Conservation (phyloP, 2,329 filamentous ascomycete genomes). For the Trichothecium roseum region DNA sequence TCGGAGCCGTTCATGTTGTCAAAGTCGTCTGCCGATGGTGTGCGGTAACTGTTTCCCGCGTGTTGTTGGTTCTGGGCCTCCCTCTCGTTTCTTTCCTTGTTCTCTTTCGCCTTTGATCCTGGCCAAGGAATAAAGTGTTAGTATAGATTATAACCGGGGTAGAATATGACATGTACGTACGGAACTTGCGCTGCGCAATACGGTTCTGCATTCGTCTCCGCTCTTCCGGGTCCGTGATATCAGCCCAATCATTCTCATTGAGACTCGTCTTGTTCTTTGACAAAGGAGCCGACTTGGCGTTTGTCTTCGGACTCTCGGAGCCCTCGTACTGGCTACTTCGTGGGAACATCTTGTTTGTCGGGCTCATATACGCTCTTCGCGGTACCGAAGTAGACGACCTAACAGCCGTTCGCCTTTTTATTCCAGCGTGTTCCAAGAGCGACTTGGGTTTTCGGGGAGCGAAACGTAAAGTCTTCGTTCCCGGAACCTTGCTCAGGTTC, state of each 20-base stretch:
- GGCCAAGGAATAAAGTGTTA: constrained; percentile 5
- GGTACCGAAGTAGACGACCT: no score
- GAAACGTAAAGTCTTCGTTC: no score
- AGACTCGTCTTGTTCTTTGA: constrained; percentile 30
- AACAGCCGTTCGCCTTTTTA: no score
- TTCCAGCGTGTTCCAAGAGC: no score
- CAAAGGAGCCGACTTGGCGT: constrained; percentile 12
- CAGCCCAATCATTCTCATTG: constrained; percentile 55
- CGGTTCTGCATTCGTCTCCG: constrained; percentile 67
- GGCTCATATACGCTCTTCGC: no score
- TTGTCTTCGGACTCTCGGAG: constrained; percentile 15
- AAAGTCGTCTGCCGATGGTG: constrained; percentile 48
- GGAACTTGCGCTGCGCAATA: constrained; percentile 65
- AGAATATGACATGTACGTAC: constrained; percentile 33
- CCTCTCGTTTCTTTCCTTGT: constrained; percentile 54
- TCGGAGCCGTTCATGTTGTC: constrained; percentile 34
- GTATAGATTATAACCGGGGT: neutral
- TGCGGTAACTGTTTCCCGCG: constrained; percentile 54
- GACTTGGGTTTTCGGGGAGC: no score
- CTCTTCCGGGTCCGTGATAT: constrained; percentile 59
- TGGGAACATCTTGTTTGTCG: no score
- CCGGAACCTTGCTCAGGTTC: no score
- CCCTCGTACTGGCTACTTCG: neutral
- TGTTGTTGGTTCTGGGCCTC: constrained; percentile 52
- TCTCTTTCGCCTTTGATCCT: constrained; percentile 63